Base-by-base conservation (phyloP, 192 early-diverging fungal species). In the Kickxella alabastrina region DNA sequence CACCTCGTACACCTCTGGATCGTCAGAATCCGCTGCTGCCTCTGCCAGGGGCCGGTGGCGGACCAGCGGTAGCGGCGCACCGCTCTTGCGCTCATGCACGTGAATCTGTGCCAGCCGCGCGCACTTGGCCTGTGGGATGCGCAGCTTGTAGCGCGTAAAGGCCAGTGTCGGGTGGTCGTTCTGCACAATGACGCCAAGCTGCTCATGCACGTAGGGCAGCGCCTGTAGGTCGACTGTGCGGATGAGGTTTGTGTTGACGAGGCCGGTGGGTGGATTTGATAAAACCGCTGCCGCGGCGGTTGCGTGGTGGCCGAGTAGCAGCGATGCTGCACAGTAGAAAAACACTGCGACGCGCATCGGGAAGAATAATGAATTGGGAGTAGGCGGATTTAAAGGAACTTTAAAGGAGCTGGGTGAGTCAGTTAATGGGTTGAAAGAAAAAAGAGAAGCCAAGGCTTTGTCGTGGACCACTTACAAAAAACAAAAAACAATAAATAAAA, bases 121-220 rank as follows among this genome's bases (percentile, higher is more conserved):
- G 1, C 37, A 56, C 21, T 75, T 55, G 14, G 31, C 47, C 0
- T 17, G n/a, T 5, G 54, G 50, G 0, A 79, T 28, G 0, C 44
- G 28, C 3, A 81, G 41, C 13, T 35, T 43, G 54, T 78, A 82
- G 0, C 52, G 49, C 24, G 21, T 64, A n/a, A n/a, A n/a, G n/a
- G n/a, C n/a, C 19, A 62, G 53, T 27, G 59, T 51, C 10, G 48
- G 39, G 43, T 54, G 58, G n/a, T 52, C 59, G 29, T 78, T 79
- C n/a, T 74, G 50, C 8, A 80, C 59, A 1, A 78, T 64, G 10
- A 81, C 58, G 53, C 73, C 75, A 9, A 78, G 48, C 17, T 78
- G 58, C 64, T 78, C 72, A 18, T 63, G 69, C 18, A 71, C 73
- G 23, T 75, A 77, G 6, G 72, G 62, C 21, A 59, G 52, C 9